Percentiles rank a stretch among this genome's conserved stretches.
Conservation (phyloP, 1,139 yeast species). For the Taphrina populina region DNA sequence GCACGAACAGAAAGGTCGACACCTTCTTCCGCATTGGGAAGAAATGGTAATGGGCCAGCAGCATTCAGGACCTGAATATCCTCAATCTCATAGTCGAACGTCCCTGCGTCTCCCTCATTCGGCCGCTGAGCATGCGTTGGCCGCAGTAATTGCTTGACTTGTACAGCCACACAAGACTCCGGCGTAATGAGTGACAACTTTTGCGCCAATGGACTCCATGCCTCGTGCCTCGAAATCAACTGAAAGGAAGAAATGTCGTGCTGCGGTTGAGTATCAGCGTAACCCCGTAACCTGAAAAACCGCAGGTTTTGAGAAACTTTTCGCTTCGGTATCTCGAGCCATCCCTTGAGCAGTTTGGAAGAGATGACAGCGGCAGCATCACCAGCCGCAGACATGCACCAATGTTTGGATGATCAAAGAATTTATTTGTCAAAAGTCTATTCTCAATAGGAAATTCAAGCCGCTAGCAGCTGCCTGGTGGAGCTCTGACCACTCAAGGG, state of each 20-base stretch:
- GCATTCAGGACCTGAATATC: constrained; percentile 59
- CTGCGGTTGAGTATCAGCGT: not conserved
- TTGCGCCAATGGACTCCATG: constrained; percentile 1
- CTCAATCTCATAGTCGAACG: constrained; percentile 60
- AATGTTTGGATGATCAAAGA: too few relatives aligned
- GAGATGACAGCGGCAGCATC: too few relatives aligned
- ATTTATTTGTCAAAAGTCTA: too few relatives aligned
- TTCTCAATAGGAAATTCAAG: too few relatives aligned
- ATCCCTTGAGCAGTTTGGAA: constrained; percentile 24
- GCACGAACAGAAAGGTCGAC: constrained; percentile 59
- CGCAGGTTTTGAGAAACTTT: constrained; percentile 29
- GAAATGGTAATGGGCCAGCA: constrained; percentile 63
- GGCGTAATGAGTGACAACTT: constrained; percentile 16
- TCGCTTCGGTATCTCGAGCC: constrained; percentile 33
- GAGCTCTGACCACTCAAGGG: too few relatives aligned
- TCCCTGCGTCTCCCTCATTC: constrained; percentile 17
- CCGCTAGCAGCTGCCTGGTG: too few relatives aligned
- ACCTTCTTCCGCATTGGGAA: constrained; percentile 53
- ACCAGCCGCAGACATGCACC: too few relatives aligned
- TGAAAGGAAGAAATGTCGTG: not conserved
- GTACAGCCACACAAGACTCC: constrained; percentile 35
- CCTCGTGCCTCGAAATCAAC: constrained; percentile 15
- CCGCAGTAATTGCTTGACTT: constrained; percentile 38
- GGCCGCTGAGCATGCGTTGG: constrained; percentile 39
- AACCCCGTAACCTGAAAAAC: constrained; percentile 30